Evolutionary conservation across 2,329 filamentous ascomycete genomes (phyloP), one percentile per base, ranked within the genome.

Genomic region (Fusarium robinianum): DNA sequence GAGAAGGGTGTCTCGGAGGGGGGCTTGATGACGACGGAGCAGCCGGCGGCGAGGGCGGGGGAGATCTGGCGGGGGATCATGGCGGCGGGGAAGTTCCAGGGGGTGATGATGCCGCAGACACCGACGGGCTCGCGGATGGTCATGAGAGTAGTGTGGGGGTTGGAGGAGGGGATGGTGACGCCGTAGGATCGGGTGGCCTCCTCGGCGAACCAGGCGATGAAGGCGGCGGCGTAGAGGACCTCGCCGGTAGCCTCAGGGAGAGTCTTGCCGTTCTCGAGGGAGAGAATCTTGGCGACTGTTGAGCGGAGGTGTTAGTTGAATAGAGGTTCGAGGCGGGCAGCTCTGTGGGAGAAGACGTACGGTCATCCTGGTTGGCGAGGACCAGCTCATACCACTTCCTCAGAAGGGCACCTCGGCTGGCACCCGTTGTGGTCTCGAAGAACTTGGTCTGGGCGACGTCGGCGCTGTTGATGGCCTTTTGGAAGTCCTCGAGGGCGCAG

Each of bases 51-150:
- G 18, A 38, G 19, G 3, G 41, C 19, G 3, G 41, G 25, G 3
- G 23, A 30, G 11, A 42, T 25, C 24, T 42, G 32, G 9, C 27
- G 24, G 6, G 37, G 32, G 21, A 42, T 35, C 39, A 42, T 42
- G 9, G 39, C 39, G 3, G 33, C 23, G 8, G 32, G 41, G 10
- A 37, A 44, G 26, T 44, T 44, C 41, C 41, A 44, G 2, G 41
- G 41, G 4, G 32, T 44, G 19, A 44, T 37, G n/a, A 37, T 37
- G 7, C 33, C 41, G 8, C 30, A 18, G 15, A 44, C 41, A 4
- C 41, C 41, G 27, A 19, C 88, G 90, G n/a, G n/a, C n/a, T n/a
- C n/a, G n/a, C n/a, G n/a, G 57, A 90, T 76, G 0, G 83, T 85
- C 56, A 90, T 79, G 6, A 85, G 75, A 11, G 86, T 74, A 10